Base-by-base conservation (phyloP, 345 rosid species). In the Brassica incana region DNA sequence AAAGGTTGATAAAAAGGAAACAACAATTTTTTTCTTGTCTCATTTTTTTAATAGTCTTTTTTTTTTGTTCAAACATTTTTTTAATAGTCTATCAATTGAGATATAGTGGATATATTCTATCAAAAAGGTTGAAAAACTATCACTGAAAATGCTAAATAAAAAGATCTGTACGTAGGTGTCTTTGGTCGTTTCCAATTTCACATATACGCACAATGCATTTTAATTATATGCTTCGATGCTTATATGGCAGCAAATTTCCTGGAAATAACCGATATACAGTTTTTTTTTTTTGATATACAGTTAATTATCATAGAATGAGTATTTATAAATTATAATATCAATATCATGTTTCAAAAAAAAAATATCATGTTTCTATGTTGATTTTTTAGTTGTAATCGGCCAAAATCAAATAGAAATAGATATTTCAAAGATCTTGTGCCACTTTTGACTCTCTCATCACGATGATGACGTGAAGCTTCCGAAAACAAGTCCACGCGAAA, bases 401-500 rank as follows among this genome's bases (percentile, higher is more conserved):
- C 6, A 74, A 68, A 48, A 62, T 68, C 78, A 33, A 25, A 23
- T 1, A 61, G 8, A 36, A 50, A 62, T 15, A 67, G 32, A 80
- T 68, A 67, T 38, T 68, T 75, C 50, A 65, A 58, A 80, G 67
- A 70, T 80, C 61, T n/a, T 45, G 32, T 72, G 65, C 11, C 73
- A 81, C 83, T 71, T 77, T 80, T 76, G 83, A 76, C 77, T 71
- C 77, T 71, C 58, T 75, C 76, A 62, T 54, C 10, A 75, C 29
- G 75, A 75, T 48, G 76, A 76, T 81, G 80, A 71, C 83, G 80
- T 76, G 76, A 81, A 76, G 74, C 43, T 75, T 70, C 72, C 56
- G 14, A 40, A 63, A 71, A 75, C 60, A 56, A 52, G 6, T 80
- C 65, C 80, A 71, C 80, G 80, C 71, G 73, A 80, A 71, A 27